Conservation (phyloP, 2,329 filamentous ascomycete genomes). For the Cordyceps farinosa region DNA sequence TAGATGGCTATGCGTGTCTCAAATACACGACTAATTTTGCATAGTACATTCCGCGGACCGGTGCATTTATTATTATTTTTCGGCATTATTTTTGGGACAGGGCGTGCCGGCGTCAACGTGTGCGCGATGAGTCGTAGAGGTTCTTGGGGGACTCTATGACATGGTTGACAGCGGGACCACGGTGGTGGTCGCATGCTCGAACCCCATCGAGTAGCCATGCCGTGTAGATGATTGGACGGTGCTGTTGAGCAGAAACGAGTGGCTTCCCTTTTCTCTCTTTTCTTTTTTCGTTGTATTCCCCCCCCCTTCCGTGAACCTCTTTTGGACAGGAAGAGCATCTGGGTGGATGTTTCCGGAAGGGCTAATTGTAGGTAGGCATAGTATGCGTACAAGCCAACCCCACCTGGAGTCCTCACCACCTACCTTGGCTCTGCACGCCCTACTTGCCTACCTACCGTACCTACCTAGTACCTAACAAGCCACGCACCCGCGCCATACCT, state of each 20-base stretch:
- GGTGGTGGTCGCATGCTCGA: not conserved
- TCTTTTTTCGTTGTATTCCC: too few relatives aligned
- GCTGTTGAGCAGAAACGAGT: not conserved
- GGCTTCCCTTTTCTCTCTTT: too few relatives aligned
- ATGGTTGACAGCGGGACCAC: not conserved
- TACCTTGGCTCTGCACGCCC: too few relatives aligned
- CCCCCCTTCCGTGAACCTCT: not conserved
- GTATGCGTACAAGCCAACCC: too few relatives aligned
- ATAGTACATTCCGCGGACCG: not conserved
- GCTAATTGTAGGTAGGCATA: too few relatives aligned
- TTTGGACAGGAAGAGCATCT: not conserved
- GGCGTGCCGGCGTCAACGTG: not conserved
- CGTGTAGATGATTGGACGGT: too few relatives aligned
- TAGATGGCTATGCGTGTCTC: slow-evolving; percentile 1
- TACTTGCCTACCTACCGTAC: too few relatives aligned
- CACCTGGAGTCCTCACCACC: too few relatives aligned
- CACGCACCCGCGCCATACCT: too few relatives aligned
- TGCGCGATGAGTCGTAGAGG: slow-evolving; percentile 5
- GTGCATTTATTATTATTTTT: not conserved
- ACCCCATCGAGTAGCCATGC: not conserved
- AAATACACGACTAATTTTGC: slow-evolving; percentile 8
- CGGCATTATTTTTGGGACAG: not conserved
- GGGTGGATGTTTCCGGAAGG: slow-evolving; percentile 3
- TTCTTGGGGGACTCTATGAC: slow-evolving; percentile 1
- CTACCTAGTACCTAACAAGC: too few relatives aligned